Evolutionary conservation across 208 protist species (phyloP).

Genomic region (Polymyxa betae): DNA sequence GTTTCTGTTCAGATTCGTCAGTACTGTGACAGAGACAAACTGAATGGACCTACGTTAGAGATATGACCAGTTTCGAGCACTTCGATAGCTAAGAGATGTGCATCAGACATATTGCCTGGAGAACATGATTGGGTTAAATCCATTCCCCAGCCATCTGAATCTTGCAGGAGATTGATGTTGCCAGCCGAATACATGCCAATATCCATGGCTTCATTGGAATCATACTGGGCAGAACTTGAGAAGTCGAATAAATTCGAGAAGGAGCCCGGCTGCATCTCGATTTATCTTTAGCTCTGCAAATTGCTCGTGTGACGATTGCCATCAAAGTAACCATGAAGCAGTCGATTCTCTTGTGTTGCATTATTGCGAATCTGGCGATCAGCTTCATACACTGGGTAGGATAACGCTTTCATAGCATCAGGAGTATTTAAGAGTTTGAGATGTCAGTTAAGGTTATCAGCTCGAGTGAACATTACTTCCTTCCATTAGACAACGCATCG

Average conservation of each 20-base stretch:
- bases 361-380: too few species aligned
- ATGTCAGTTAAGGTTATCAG: too few species aligned
- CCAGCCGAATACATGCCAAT: background rate
- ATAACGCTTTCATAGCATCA: too few species aligned
- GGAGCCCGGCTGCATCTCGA: too few species aligned
- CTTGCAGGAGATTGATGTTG: background rate
- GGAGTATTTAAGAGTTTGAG: too few species aligned
- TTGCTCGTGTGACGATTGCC: too few species aligned
- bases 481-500: too few species aligned
- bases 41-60: background rate
- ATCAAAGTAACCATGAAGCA: too few species aligned
- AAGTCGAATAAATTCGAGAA: background rate
- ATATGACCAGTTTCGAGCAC: background rate
- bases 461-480: too few species aligned
- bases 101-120: background rate
- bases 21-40: background rate
- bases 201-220: background rate
- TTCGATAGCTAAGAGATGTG: slow-evolving; percentile 6
- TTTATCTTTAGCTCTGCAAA: too few species aligned
- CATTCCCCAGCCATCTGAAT: background rate
- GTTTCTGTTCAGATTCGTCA: background rate
- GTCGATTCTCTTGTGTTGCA: too few species aligned
- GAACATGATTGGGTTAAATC: background rate
- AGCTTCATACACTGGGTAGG: too few species aligned
- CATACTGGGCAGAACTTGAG: background rate